Percentiles rank a stretch among this genome's conserved stretches.
Conservation (phyloP, 805 yeast species). For the Candida koratica region DNA sequence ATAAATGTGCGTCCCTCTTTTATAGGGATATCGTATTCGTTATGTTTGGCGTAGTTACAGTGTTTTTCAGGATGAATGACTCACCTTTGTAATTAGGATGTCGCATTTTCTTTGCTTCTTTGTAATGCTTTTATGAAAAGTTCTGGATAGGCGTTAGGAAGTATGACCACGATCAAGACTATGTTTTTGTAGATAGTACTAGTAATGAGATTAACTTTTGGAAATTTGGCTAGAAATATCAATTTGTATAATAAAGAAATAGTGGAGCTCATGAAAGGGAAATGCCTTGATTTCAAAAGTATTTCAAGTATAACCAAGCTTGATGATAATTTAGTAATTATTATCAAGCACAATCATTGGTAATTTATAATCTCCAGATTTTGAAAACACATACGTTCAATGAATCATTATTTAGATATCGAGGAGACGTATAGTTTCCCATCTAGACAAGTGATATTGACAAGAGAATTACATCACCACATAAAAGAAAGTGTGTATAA, state of each 20-base stretch:
- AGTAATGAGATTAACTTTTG: constrained; percentile 1
- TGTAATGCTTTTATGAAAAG: too few relatives aligned
- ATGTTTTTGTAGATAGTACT: not conserved
- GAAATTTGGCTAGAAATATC: constrained; percentile 1
- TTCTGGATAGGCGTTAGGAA: constrained; percentile 43
- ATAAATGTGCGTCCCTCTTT: too few relatives aligned
- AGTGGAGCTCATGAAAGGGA: constrained; percentile 6
- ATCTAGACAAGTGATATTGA: constrained; percentile 55
- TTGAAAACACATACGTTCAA: not conserved
- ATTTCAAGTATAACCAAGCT: constrained; percentile 9
- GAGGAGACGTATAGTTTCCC: constrained; percentile 52
- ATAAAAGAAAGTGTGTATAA: not conserved
- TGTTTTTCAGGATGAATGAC: constrained; percentile 1
- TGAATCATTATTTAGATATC: constrained; percentile 45
- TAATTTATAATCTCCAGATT: not conserved
- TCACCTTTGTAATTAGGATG: not conserved
- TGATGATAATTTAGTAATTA: constrained; percentile 13
- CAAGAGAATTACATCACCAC: constrained; percentile 38
- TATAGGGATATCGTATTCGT: too few relatives aligned
- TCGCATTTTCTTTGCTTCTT: not conserved
- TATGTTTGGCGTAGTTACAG: not conserved
- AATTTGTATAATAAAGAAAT: not conserved
- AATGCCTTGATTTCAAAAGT: constrained; percentile 5
- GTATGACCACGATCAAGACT: constrained; percentile 1
- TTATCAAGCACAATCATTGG: constrained; percentile 21